A percentile compares a stretch with the other conserved stretches of the same genome.
phyloP scores from a whole-genome alignment of 805 yeast species.

The Lipomyces spencermartinsiae region DNA sequence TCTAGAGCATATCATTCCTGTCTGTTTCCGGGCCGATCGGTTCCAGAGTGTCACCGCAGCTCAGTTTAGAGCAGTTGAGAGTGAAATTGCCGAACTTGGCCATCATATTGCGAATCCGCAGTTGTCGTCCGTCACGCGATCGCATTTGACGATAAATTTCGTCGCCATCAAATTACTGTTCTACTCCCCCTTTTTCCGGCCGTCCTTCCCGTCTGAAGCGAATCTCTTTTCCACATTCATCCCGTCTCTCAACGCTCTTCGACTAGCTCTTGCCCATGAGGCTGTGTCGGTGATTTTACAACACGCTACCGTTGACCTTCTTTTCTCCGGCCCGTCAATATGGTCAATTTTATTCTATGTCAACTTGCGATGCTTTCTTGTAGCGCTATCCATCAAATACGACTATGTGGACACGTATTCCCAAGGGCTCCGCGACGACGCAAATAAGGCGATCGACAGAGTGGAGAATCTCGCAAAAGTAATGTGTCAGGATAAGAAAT shows the following conservation, averaged over 20 bases:
- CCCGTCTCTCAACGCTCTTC: constrained; percentile 19
- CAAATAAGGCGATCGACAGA: constrained; percentile 17
- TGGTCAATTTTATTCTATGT: constrained; percentile 21
- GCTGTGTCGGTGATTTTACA: constrained; percentile 11
- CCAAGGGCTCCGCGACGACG: constrained; percentile 11
- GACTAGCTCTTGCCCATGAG: constrained; percentile 18
- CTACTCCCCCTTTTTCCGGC: constrained; percentile 25
- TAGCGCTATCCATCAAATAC: constrained; percentile 21
- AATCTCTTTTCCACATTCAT: constrained; percentile 18
- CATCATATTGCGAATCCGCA: constrained; percentile 7
- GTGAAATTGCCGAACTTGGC: constrained; percentile 12
- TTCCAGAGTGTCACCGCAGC: constrained; percentile 18
- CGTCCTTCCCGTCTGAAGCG: constrained; percentile 14
- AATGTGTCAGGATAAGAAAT: constrained; percentile 19
- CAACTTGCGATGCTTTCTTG: constrained; percentile 21
- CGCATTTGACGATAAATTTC: constrained; percentile 13
- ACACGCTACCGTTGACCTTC: constrained; percentile 17
- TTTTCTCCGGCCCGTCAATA: constrained; percentile 19
- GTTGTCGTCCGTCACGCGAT: constrained; percentile 14
- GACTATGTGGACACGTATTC: constrained; percentile 19
- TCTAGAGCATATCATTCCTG: constrained; percentile 21
- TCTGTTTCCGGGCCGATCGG: constrained; percentile 17
- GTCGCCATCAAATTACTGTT: constrained; percentile 23
- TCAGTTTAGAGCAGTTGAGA: constrained; percentile 14
- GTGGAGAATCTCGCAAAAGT: constrained; percentile 14